Evolutionary conservation across 768 basidiomycete species (phyloP), one percentile per base, ranked within the genome.

Genomic region (Agaricus blazei): DNA sequence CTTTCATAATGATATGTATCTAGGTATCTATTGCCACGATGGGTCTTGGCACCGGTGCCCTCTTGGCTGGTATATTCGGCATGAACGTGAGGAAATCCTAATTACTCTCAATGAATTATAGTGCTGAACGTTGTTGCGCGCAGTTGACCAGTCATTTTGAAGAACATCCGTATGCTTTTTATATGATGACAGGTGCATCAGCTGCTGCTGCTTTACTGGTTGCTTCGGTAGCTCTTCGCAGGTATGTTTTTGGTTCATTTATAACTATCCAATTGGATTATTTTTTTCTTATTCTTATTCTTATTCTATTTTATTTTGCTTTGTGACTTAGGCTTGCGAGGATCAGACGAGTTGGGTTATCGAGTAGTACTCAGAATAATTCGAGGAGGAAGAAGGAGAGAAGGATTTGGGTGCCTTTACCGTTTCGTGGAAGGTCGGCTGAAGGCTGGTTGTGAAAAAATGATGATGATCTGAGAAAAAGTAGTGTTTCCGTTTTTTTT

Each of bases 1-100:
- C 48, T 31, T 2, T 45, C 48, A 31, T 59, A 54, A 40, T 58
- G 49, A 49, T 44, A 47, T 36, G 57, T 29, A 50, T n/a, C 42
- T 52, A 90, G 87, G 84, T 97, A 11, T 95, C 93, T n/a, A 98
- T 98, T 56, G 82, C 83, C 36, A 98, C 96, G 0, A 84, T 98
- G 73, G 96, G 96, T 0, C 79, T 98, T 56, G 95, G 95, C 9
- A 80, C 85, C 28, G 94, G 95, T 2, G 93, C 95, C 14, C 75
- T 98, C 36, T 73, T 96, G 6, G 93, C 93, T 46, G 94, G 95
- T 4, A 65, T 97, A 3, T 96, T 98, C 62, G 95, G 95, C 14
- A 98, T 98, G 95, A 98, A 97, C 68, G 93, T 95, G 65, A 65
- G 90, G 73, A 23, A 38, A 9, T 31, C 9, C 9, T 31, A 9